Evolutionary conservation across 2,329 filamentous ascomycete genomes (phyloP).

Genomic region (Eutypa lata): DNA sequence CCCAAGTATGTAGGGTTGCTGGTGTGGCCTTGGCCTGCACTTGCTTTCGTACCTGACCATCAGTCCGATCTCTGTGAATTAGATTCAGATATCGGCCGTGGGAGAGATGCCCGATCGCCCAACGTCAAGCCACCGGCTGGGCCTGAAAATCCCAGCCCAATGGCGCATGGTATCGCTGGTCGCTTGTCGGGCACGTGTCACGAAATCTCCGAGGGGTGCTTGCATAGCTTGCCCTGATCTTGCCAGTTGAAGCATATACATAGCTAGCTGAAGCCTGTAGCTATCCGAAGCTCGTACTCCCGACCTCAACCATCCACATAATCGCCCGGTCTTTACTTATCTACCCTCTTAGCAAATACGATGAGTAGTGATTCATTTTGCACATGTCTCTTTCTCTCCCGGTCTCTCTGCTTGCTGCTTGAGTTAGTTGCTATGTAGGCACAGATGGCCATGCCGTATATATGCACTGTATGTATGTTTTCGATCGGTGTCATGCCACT

Average conservation of each 20-base stretch:
- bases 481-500: neutral
- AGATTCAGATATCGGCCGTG: neutral
- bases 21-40: too few species aligned
- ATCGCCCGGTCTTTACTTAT: neutral
- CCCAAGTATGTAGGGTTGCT: too few species aligned
- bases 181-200: constrained; percentile 13
- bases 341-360: neutral
- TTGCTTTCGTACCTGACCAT: neutral
- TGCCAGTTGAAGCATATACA: neutral
- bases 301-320: neutral
- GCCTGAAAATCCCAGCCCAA: neutral
- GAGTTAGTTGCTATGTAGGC: neutral
- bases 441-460: neutral
- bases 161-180: neutral
- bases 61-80: neutral
- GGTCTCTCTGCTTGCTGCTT: neutral
- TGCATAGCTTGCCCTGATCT: constrained; percentile 22
- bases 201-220: constrained; percentile 27
- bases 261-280: neutral
- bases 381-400: too few species aligned
- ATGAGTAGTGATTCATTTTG: neutral
- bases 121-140: constrained; percentile 1
- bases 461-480: neutral
- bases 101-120: constrained; percentile 2
- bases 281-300: neutral